Base-by-base conservation (phyloP, 176 grass and related monocot species). In the Oryza nivara region DNA sequence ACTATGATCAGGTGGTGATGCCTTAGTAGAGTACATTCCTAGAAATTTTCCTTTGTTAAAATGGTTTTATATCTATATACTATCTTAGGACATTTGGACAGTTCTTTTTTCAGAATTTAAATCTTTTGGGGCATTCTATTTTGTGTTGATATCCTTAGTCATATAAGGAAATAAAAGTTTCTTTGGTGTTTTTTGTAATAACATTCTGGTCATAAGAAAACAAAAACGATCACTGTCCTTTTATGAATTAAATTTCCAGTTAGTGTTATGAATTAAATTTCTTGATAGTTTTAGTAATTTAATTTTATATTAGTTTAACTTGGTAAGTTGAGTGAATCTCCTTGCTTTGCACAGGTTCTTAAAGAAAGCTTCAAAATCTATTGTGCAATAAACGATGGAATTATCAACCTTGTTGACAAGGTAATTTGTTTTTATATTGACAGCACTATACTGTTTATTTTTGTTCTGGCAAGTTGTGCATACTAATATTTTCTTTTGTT, bases 281-380 rank as follows among this genome's bases (percentile, higher is more conserved):
- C 48, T 34, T 4, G 45, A 49, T 49, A 30, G 60, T 89, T 78
- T 74, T 16, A 77, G 13, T 2, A 61, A 36, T 65, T 63, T 72
- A 52, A 45, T 61, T 35, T 54, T 34, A 16, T 13, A 65, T 66
- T 35, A 34, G 20, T 61, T 66, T 65, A 74, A 66, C 19, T 7
- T 6, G 3, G 41, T 45, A 78, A 60, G 66, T 81, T 82, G 44
- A 78, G 3, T 82, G 67, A 22, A 65, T 71, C 26, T 47, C 20
- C 35, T 82, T 40, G 51, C 45, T 78, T 71, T 64, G 38, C 14
- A 49, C 91, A 98, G 95, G 92, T 98, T 77, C 85, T 98, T 38
- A 98, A 98, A 81, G 95, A 98, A 86, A 98, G 95, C 80, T 98
- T 98, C 81, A 95, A 95, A 90, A 98, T 98, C 69, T 98, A 98